Percentiles rank a stretch among this genome's conserved stretches.
phyloP scores from a whole-genome alignment of 129 eudicot species.

The Flaveria robusta region DNA sequence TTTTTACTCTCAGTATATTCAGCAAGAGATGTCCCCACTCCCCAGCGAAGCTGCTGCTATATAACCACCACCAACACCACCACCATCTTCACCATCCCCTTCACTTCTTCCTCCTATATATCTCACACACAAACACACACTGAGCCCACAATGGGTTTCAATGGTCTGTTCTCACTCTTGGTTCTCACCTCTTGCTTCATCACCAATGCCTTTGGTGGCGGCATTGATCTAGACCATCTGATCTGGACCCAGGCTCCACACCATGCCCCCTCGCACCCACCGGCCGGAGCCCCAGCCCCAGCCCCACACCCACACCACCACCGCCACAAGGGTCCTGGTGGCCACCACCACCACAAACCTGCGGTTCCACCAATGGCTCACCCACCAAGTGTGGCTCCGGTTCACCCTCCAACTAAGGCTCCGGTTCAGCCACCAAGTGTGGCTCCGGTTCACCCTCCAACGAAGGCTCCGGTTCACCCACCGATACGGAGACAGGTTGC shows the following conservation, averaged over 20 bases:
- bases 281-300: conserved; percentile 48
- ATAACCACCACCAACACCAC: conserved; percentile 36
- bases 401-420: conserved; percentile 1
- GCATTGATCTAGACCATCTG: conserved; percentile 11
- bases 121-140: conserved; percentile 15
- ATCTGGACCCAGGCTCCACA: conserved; percentile 37
- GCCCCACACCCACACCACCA: conserved; percentile 58
- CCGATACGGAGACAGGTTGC: conserved; percentile 57
- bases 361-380: neutral
- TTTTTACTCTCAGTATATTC: conserved; percentile 22
- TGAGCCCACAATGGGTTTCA: conserved; percentile 39
- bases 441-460: conserved; percentile 42
- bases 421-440: conserved; percentile 25
- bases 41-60: conserved; percentile 20
- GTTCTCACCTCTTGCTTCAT: conserved; percentile 25
- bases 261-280: conserved; percentile 39
- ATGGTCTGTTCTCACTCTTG: conserved; percentile 29
- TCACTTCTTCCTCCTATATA: neutral
- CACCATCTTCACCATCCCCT: conserved; percentile 14
- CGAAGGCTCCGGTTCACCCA: conserved; percentile 29
- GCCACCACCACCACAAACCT: conserved; percentile 13
- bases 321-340: conserved; percentile 28
- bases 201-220: conserved; percentile 19
- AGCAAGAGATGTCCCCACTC: conserved; percentile 19
- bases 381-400: conserved; percentile 17